phyloP scores from a whole-genome alignment of 768 basidiomycete species.

The Megacollybia marginata region DNA sequence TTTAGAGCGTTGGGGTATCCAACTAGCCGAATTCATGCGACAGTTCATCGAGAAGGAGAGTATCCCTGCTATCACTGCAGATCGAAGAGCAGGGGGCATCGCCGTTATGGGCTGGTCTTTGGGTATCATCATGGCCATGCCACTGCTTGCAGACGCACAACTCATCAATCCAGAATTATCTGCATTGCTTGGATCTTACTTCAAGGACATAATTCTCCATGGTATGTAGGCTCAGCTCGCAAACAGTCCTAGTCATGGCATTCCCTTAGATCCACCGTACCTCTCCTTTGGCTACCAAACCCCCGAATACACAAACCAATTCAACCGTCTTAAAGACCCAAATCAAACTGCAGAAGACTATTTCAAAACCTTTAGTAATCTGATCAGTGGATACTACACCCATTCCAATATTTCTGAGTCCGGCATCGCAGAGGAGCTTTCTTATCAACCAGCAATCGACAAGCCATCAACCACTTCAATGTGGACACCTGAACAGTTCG shows the following conservation, averaged over 20 bases:
- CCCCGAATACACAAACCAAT: slow-evolving; percentile 1
- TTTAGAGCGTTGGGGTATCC: slow-evolving; percentile 9
- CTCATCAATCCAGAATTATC: slow-evolving; percentile 1
- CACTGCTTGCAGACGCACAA: slow-evolving; percentile 3
- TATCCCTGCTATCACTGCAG: slow-evolving; percentile 9
- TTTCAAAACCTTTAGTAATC: slow-evolving; percentile 3
- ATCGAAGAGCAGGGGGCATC: slow-evolving; percentile 10
- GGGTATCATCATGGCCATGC: slow-evolving; percentile 6
- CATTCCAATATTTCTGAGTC: background rate
- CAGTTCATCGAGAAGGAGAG: slow-evolving; percentile 9
- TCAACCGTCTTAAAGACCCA: slow-evolving; percentile 6
- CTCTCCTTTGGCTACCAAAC: slow-evolving; percentile 8
- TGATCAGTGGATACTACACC: slow-evolving; percentile 9
- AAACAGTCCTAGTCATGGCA: background rate
- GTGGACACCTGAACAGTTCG: slow-evolving; percentile 5
- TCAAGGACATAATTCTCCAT: slow-evolving; percentile 9
- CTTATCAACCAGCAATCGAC: background rate
- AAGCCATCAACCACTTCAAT: slow-evolving; percentile 1
- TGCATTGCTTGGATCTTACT: slow-evolving; percentile 3
- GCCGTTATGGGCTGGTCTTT: slow-evolving; percentile 15
- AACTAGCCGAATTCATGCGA: slow-evolving; percentile 11
- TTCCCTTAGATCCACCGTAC: slow-evolving; percentile 5
- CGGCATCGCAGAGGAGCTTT: background rate
- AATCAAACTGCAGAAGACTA: slow-evolving; percentile 3
- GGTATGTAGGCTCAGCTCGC: slow-evolving; percentile 5